phyloP scores from a whole-genome alignment of 306 rosid species.

The Clitoria ternatea region DNA sequence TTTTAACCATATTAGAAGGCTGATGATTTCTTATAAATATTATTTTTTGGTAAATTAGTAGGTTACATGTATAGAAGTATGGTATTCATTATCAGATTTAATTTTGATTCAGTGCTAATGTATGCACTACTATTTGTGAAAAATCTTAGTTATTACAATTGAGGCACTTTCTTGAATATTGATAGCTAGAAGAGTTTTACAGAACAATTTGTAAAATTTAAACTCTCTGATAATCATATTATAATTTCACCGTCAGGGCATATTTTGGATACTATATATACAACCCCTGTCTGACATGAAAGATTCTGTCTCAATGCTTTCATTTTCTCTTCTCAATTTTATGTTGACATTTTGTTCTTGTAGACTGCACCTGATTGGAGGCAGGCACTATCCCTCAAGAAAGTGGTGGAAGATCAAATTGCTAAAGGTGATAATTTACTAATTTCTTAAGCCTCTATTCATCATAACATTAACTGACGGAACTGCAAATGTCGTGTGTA shows the following conservation, averaged over 20 bases:
- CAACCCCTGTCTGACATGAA: not conserved
- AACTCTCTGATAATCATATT: not conserved
- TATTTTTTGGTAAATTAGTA: not conserved
- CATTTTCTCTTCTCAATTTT: not conserved
- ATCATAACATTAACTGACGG: conserved; percentile 1
- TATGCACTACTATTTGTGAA: not conserved
- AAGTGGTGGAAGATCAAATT: conserved; percentile 59
- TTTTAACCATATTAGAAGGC: not conserved
- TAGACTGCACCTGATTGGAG: conserved; percentile 98
- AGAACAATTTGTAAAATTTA: not conserved
- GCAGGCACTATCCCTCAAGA: conserved; percentile 70
- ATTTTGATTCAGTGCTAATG: not conserved
- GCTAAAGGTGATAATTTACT: conserved; percentile 53
- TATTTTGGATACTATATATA: not conserved
- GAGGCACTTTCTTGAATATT: conserved; percentile 13
- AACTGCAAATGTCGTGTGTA: not conserved
- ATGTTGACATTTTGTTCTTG: conserved; percentile 24
- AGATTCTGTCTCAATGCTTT: not conserved
- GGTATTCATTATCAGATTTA: not conserved
- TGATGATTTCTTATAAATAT: not conserved
- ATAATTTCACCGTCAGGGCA: not conserved
- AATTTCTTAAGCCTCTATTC: not conserved
- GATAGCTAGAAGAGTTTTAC: not conserved
- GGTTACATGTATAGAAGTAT: not conserved
- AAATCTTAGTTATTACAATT: not conserved